These are phyloP conservation scores for Auricularia cornea DNA, from an alignment of 768 basidiomycete genomes.

Conservation along the genomic window DNA sequence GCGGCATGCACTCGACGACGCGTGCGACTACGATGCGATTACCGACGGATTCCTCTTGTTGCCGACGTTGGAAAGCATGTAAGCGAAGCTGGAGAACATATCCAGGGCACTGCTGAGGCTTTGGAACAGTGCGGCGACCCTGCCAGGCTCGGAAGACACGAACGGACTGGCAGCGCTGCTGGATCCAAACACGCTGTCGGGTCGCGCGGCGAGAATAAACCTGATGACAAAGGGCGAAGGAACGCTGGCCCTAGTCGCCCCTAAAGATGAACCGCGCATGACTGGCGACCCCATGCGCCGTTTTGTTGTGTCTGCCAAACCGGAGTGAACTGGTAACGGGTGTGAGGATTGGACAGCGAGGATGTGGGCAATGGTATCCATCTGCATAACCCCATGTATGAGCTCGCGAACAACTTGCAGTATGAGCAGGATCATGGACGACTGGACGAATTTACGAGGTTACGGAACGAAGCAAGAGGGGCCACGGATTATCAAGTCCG, in stretches of 20 bases:
- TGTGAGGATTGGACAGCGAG: too few species aligned
- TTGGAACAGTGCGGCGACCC: slow-evolving; percentile 20
- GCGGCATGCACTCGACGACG: slow-evolving; percentile 24
- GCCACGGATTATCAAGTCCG: too few species aligned
- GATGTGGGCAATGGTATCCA: too few species aligned
- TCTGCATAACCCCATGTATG: too few species aligned
- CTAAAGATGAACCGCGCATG: neutral
- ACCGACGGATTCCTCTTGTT: slow-evolving; percentile 26
- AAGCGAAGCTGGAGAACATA: neutral
- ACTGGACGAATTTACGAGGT: too few species aligned
- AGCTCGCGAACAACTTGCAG: too few species aligned
- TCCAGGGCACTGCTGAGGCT: neutral
- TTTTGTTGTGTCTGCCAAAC: neutral
- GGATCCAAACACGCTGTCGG: slow-evolving; percentile 23
- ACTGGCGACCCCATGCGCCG: neutral
- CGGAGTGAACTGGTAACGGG: too few species aligned
- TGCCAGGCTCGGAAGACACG: slow-evolving; percentile 26
- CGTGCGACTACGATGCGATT: slow-evolving; percentile 26
- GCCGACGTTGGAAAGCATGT: slow-evolving; percentile 30
- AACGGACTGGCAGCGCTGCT: slow-evolving; percentile 22
- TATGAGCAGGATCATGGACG: too few species aligned
- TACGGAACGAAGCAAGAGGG: too few species aligned
- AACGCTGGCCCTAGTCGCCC: slow-evolving; percentile 3
- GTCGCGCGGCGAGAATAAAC: slow-evolving; percentile 12
- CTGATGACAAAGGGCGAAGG: slow-evolving; percentile 9